phyloP scores from a whole-genome alignment of 2,329 filamentous ascomycete genomes.

The Penicillium sp. region DNA sequence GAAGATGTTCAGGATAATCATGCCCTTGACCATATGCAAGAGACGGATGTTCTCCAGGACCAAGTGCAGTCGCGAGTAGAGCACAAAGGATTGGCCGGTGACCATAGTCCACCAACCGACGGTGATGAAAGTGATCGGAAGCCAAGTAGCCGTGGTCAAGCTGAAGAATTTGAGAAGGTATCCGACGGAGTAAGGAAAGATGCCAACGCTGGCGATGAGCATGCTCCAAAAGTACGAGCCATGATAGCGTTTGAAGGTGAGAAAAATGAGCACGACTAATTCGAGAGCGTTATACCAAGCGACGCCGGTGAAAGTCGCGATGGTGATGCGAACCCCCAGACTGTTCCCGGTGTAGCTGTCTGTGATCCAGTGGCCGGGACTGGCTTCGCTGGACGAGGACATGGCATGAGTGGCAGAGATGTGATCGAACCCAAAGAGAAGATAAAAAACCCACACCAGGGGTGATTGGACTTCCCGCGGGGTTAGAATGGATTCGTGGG shows the following conservation, averaged over 20 bases:
- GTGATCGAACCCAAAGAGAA: background rate
- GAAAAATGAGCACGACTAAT: constrained; percentile 43
- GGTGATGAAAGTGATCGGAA: constrained; percentile 36
- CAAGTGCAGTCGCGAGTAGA: constrained; percentile 56
- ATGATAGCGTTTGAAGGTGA: constrained; percentile 45
- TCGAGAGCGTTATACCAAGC: constrained; percentile 38
- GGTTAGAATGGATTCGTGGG: background rate
- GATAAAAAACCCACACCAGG: background rate
- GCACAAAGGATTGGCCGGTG: constrained; percentile 53
- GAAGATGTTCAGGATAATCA: constrained; percentile 53
- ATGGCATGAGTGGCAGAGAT: constrained; percentile 9
- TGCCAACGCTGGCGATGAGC: constrained; percentile 40
- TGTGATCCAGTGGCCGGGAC: constrained; percentile 26
- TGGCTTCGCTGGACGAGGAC: constrained; percentile 23
- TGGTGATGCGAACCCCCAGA: constrained; percentile 24
- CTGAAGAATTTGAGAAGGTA: constrained; percentile 27
- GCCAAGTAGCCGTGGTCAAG: constrained; percentile 20
- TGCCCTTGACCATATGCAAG: constrained; percentile 46
- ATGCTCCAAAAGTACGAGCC: constrained; percentile 50
- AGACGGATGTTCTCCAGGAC: constrained; percentile 46
- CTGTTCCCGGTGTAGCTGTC: constrained; percentile 25
- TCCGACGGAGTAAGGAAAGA: constrained; percentile 40
- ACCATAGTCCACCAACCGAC: constrained; percentile 55
- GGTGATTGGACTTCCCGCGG: background rate
- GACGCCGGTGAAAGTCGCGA: constrained; percentile 26